Base-by-base conservation (phyloP, 2,329 filamentous ascomycete genomes). In the Dothiorella sarmentorum region DNA sequence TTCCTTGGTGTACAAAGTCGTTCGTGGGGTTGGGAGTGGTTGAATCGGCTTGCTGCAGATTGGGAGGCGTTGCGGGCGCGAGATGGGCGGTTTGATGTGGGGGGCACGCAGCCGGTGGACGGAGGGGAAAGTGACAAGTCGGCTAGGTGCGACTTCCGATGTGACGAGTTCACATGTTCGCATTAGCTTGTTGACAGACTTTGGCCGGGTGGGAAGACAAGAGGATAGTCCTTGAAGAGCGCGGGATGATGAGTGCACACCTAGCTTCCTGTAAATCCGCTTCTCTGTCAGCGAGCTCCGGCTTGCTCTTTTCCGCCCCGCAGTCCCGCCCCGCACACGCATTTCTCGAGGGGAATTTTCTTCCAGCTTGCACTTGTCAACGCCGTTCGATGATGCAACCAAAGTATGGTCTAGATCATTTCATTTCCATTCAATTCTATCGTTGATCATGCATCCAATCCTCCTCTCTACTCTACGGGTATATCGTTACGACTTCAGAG, bases 401-500 rank as follows among this genome's bases (percentile, higher is more conserved):
- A 51, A 10, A 9, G 18, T 13, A 17, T 24, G n/a, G 49, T 53
- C 35, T 29, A 27, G 7, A 20, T 27, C 35, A 40, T 31, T 20
- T 44, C 27, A 5, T 31, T 31, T 22, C 24, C 24, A 38, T 52
- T 40, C 15, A 20, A 29, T 40, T 53, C 49, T 53, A 53, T 53
- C 22, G 10, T 40, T 20, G 15, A 15, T 40, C 49, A 53, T 40
- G 24, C 33, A 27, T 53, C 24, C 27, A 10, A 29, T 53, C 35
- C 10, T 10, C 35, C 31, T n/a, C n/a, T 53, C 49, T 53, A 38
- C 24, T 45, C 49, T 27, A 53, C 40, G 49, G 49, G 49, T 53
- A 53, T 53, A 53, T 24, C 22, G 40, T n/a, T 53, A 53, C 42
- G 49, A 24, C 31, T 58, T 58, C n/a, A n/a, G n/a, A n/a, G n/a